Percentiles rank a stretch among this genome's conserved stretches.
These are phyloP conservation scores for Tausonia pullulans DNA, from an alignment of 1,284 basidiomycete species.

Conservation along the genomic window DNA sequence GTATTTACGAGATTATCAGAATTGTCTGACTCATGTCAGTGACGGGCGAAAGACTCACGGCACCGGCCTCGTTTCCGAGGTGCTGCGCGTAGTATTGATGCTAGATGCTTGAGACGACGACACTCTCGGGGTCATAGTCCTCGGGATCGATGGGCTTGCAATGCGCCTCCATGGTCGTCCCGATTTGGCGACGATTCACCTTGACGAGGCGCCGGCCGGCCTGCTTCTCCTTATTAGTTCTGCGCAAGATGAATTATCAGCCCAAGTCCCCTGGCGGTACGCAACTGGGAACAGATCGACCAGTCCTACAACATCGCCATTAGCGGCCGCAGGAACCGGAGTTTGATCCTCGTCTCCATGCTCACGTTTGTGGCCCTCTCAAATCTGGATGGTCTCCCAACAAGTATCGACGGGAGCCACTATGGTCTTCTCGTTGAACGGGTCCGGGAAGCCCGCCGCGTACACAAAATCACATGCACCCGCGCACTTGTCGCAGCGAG, in stretches of 20 bases:
- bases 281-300: background rate
- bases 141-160: slow-evolving; percentile 51
- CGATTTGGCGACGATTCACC: slow-evolving; percentile 52
- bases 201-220: slow-evolving; percentile 58
- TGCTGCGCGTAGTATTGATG: background rate
- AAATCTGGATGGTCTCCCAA: too few species aligned
- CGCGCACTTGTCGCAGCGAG: background rate
- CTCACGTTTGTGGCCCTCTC: background rate
- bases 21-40: background rate
- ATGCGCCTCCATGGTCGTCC: slow-evolving; percentile 49
- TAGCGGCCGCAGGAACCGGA: background rate
- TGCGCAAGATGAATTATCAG: background rate
- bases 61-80: background rate
- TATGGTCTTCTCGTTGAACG: background rate
- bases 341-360: background rate
- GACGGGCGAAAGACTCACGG: background rate
- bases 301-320: background rate
- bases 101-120: slow-evolving; percentile 40
- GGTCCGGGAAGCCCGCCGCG: background rate
- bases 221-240: slow-evolving; percentile 48
- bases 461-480: background rate
- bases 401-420: background rate
- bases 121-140: slow-evolving; percentile 46
- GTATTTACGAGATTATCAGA: background rate
- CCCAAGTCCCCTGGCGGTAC: background rate